Evolutionary conservation across 257 asterid genomes (phyloP).

Genomic region (Lavandula angustifolia): DNA sequence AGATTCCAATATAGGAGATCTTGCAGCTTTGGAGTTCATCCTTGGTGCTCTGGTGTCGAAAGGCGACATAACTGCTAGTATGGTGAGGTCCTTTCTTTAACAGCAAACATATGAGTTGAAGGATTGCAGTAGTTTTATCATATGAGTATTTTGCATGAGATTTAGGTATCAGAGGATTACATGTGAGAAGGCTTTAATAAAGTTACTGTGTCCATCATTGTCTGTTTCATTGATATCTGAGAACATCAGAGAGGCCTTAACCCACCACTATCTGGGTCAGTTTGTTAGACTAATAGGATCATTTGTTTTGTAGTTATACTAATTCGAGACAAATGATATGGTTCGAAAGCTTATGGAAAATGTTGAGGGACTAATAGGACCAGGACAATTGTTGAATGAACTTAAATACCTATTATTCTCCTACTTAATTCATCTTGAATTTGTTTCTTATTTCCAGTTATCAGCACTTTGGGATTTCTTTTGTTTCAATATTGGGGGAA

Average conservation of each 20-base stretch:
- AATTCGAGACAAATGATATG: background rate
- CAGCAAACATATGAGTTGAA: slow-evolving; percentile 16
- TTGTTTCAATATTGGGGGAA: slow-evolving; percentile 87
- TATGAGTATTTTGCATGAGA: slow-evolving; percentile 5
- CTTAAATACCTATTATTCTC: slow-evolving; percentile 10
- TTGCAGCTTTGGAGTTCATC: slow-evolving; percentile 82
- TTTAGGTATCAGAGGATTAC: slow-evolving; percentile 7
- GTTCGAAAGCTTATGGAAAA: background rate
- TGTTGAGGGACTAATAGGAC: background rate
- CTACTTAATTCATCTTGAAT: slow-evolving; percentile 14
- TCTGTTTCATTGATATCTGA: background rate
- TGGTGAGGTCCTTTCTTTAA: slow-evolving; percentile 50
- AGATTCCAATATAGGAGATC: slow-evolving; percentile 94
- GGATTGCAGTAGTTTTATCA: background rate
- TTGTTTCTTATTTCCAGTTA: slow-evolving; percentile 56
- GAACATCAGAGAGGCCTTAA: background rate
- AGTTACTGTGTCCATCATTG: slow-evolving; percentile 3
- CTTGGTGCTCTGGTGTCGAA: slow-evolving; percentile 84
- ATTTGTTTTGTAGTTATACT: background rate
- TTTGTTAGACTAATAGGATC: background rate
- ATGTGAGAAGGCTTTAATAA: slow-evolving; percentile 13
- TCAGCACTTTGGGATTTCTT: slow-evolving; percentile 96
- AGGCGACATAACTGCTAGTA: slow-evolving; percentile 75
- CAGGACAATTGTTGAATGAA: slow-evolving; percentile 12
- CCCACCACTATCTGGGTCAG: background rate